Evolutionary conservation across 108 stramenopile genomes (phyloP).

Genomic region (Aurantiochytrium sp.): DNA sequence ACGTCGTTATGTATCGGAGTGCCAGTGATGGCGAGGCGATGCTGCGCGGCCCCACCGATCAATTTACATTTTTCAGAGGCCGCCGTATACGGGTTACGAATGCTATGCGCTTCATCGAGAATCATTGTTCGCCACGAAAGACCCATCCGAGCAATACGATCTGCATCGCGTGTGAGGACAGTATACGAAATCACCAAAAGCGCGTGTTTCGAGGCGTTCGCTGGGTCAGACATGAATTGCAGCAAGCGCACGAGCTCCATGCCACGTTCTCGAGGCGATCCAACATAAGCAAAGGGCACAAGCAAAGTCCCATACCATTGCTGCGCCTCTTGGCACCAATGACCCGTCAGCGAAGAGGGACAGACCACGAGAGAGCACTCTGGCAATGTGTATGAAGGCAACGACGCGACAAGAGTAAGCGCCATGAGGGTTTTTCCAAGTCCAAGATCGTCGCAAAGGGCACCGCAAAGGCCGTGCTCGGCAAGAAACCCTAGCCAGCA

Average conservation of each 20-base stretch:
- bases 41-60: not conserved
- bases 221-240: not conserved
- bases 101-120: slow-evolving; percentile 3
- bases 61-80: not conserved
- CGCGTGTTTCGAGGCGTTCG: not conserved
- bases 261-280: not conserved
- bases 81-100: not conserved
- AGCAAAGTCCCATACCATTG: not conserved
- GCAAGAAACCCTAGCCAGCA: not conserved
- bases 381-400: not conserved
- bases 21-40: slow-evolving; percentile 18
- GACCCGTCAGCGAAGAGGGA: not conserved
- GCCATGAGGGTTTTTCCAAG: slow-evolving; percentile 18
- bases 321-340: not conserved
- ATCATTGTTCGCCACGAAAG: not conserved
- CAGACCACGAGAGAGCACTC: not conserved
- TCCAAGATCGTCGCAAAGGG: slow-evolving; percentile 2
- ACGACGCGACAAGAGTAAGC: not conserved
- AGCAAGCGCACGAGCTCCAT: not conserved
- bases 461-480: not conserved
- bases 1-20: slow-evolving; percentile 70
- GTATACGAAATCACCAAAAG: not conserved
- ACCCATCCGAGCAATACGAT: not conserved
- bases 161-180: not conserved
- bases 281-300: not conserved